Evolutionary conservation across 2,329 filamentous ascomycete species (phyloP).

Genomic region (Fusarium liriodendri): DNA sequence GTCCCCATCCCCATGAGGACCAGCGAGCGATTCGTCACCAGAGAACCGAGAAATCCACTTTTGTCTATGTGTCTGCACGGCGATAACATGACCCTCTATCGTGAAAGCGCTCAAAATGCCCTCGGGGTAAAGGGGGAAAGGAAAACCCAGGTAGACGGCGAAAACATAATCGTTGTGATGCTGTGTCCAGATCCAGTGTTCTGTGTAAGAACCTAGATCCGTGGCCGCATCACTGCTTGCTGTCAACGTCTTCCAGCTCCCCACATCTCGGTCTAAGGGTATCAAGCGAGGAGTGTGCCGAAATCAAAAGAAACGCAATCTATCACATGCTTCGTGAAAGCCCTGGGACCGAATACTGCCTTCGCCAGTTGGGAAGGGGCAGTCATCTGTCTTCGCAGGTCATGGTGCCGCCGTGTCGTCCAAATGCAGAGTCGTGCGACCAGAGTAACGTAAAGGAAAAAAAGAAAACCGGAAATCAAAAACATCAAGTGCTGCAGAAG

Average conservation of each 20-base stretch:
- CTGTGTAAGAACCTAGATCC: conserved; percentile 47
- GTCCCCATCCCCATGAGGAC: conserved; percentile 48
- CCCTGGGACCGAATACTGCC: conserved; percentile 52
- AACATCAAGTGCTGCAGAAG: conserved; percentile 35
- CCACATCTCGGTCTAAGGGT: conserved; percentile 58
- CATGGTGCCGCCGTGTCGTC: conserved; percentile 57
- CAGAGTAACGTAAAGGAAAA: conserved; percentile 43
- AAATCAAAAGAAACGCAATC: conserved; percentile 59
- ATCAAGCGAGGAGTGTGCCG: conserved; percentile 56
- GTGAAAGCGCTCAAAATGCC: conserved; percentile 56
- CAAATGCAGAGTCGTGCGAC: conserved; percentile 47
- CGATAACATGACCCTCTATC: conserved; percentile 59
- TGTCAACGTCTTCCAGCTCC: conserved; percentile 53
- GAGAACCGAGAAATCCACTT: conserved; percentile 74
- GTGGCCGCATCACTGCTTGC: conserved; percentile 49
- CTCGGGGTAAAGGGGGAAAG: conserved; percentile 43
- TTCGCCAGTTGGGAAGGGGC: conserved; percentile 48
- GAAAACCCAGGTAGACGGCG: conserved; percentile 51
- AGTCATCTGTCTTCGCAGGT: conserved; percentile 51
- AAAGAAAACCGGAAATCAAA: conserved; percentile 40
- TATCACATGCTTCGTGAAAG: conserved; percentile 58
- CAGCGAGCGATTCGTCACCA: conserved; percentile 55
- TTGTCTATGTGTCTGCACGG: conserved; percentile 69
- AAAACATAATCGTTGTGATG: conserved; percentile 53
- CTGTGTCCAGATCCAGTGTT: conserved; percentile 48